Percentiles rank a stretch among this genome's conserved stretches.
phyloP scores from a whole-genome alignment of 2,329 filamentous ascomycete species.

The Fusarium duplospermum region DNA sequence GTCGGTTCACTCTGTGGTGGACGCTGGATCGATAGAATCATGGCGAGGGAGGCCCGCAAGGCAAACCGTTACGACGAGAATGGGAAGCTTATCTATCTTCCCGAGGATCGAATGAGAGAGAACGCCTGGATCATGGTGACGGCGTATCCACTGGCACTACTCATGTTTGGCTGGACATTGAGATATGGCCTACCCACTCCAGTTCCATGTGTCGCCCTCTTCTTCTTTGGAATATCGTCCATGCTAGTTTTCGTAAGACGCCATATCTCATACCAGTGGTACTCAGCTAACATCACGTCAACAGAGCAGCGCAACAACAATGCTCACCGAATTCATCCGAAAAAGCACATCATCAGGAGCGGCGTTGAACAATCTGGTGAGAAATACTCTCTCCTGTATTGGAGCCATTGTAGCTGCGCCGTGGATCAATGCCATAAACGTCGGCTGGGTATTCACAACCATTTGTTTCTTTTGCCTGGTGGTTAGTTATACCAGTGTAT shows the following conservation, averaged over 20 bases:
- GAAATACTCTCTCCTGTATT: conserved; percentile 82
- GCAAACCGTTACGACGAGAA: conserved; percentile 75
- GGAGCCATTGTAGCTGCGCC: conserved; percentile 77
- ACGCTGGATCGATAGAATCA: conserved; percentile 83
- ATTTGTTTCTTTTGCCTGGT: conserved; percentile 65
- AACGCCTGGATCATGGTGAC: conserved; percentile 82
- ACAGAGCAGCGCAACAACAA: conserved; percentile 74
- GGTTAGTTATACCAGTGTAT: conserved; percentile 68
- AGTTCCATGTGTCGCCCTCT: conserved; percentile 72
- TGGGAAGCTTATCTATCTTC: conserved; percentile 74
- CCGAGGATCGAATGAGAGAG: conserved; percentile 85
- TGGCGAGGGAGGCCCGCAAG: conserved; percentile 79
- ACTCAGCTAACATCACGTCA: conserved; percentile 14
- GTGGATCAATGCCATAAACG: conserved; percentile 76
- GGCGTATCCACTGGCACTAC: conserved; percentile 75
- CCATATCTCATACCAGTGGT: not conserved
- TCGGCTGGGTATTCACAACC: conserved; percentile 80
- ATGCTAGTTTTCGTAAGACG: conserved; percentile 80
- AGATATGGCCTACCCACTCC: conserved; percentile 74
- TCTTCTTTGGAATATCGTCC: conserved; percentile 79
- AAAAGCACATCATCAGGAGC: conserved; percentile 77
- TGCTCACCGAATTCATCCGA: conserved; percentile 88
- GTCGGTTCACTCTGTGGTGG: conserved; percentile 76
- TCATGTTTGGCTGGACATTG: conserved; percentile 83
- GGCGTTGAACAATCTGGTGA: conserved; percentile 83